These are phyloP conservation scores for Elsinoe perseae DNA, from an alignment of 2,329 filamentous ascomycete species.

Conservation along the genomic window DNA sequence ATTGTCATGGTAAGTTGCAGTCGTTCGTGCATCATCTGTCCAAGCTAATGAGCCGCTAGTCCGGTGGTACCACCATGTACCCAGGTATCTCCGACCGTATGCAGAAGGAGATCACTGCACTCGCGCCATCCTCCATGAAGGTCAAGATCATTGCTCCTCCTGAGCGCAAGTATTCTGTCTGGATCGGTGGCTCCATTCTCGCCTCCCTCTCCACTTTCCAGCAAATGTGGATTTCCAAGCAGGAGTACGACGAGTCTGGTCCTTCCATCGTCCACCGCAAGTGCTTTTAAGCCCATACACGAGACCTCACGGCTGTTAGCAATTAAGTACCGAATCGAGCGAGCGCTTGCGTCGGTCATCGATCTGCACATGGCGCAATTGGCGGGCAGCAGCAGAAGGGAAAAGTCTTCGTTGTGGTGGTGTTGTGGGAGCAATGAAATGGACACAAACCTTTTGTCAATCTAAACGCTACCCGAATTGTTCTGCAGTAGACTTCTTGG, in stretches of 20 bases:
- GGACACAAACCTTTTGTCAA: slow-evolving; percentile 3
- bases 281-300: slow-evolving; percentile 79
- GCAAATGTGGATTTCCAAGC: slow-evolving; percentile 99
- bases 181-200: slow-evolving; percentile 99
- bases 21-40: slow-evolving; percentile 9
- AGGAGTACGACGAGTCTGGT: slow-evolving; percentile 99
- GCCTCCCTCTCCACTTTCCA: slow-evolving; percentile 99
- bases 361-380: background rate
- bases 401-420: background rate
- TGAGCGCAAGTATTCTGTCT: slow-evolving; percentile 99
- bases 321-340: background rate
- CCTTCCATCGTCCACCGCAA: slow-evolving; percentile 99
- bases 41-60: slow-evolving; percentile 46
- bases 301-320: slow-evolving; percentile 11
- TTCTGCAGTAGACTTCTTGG: slow-evolving; percentile 10
- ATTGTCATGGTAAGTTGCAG: slow-evolving; percentile 86
- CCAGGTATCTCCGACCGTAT: slow-evolving; percentile 99
- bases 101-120: slow-evolving; percentile 99
- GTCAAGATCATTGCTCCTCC: slow-evolving; percentile 99
- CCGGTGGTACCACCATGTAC: slow-evolving; percentile 99
- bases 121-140: slow-evolving; percentile 99
- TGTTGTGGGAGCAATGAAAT: background rate
- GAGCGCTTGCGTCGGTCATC: background rate
- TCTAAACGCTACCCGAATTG: background rate
- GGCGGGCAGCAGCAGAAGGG: background rate